phyloP scores from a whole-genome alignment of 352 stramenopile species.

The Phytophthora vignae region DNA sequence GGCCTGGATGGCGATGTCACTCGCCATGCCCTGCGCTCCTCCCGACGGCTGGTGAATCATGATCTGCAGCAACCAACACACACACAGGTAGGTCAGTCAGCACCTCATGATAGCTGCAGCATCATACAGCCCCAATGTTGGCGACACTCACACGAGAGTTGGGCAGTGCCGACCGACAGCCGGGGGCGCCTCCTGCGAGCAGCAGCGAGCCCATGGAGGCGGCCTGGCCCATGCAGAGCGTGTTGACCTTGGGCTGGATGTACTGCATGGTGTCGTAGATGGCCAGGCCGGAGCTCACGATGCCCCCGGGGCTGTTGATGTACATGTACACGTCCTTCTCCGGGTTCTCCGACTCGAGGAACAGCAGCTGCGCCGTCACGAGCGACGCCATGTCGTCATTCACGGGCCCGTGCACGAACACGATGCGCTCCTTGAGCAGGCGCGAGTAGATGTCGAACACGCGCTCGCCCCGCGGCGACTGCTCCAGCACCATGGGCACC shows the following conservation, averaged over 20 bases:
- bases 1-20: constrained; percentile 98
- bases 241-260: constrained; percentile 97
- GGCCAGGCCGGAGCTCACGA: constrained; percentile 96
- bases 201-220: constrained; percentile 97
- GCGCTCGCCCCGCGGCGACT: constrained; percentile 93
- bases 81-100: constrained; percentile 1
- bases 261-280: constrained; percentile 99
- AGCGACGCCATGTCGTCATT: constrained; percentile 88
- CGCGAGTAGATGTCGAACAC: constrained; percentile 99
- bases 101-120: neutral
- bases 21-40: constrained; percentile 97
- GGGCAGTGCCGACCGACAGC: constrained; percentile 92
- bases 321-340: constrained; percentile 99
- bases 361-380: constrained; percentile 92
- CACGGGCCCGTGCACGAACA: constrained; percentile 97
- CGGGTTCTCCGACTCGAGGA: constrained; percentile 96
- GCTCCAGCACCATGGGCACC: constrained; percentile 95
- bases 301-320: constrained; percentile 98
- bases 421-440: constrained; percentile 97
- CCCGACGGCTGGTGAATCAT: constrained; percentile 99
- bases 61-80: constrained; percentile 55
- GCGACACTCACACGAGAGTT: constrained; percentile 87
- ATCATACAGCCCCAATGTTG: neutral
- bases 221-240: constrained; percentile 97
- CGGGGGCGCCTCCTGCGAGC: constrained; percentile 91